Conservation (phyloP, 106 monocot species). For the Phalaenopsis aphrodite region DNA sequence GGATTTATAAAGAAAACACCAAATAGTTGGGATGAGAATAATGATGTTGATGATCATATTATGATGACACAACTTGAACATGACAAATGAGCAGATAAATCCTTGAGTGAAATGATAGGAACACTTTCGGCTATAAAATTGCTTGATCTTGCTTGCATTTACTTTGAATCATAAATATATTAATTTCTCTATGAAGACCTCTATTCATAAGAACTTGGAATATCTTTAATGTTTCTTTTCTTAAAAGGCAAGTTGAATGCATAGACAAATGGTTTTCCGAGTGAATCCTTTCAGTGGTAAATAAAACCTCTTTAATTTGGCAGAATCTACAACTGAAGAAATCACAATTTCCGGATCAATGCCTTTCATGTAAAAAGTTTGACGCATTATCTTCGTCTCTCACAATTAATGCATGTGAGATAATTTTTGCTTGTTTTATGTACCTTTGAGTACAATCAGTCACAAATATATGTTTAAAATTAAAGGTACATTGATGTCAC, state of each 20-base stretch:
- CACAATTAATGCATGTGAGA: background rate
- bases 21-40: background rate
- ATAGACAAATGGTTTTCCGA: background rate
- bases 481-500: background rate
- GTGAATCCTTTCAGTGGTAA: background rate
- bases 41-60: background rate
- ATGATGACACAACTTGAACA: too few relatives aligned
- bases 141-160: too few relatives aligned
- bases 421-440: background rate
- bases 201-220: background rate
- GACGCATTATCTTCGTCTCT: background rate
- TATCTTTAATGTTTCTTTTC: background rate
- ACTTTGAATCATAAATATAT: too few relatives aligned
- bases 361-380: background rate
- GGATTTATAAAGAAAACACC: background rate
- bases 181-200: background rate
- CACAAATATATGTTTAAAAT: background rate
- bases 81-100: too few relatives aligned
- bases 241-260: background rate
- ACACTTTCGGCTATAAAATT: too few relatives aligned
- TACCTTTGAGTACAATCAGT: background rate
- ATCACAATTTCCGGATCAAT: background rate
- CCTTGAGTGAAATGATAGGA: too few relatives aligned
- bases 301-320: background rate
- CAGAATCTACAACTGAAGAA: background rate